A percentile compares a stretch with the other conserved stretches of the same genome.
Evolutionary conservation across 768 basidiomycete species (phyloP).

Genomic region (Paxillus rubicundulus): DNA sequence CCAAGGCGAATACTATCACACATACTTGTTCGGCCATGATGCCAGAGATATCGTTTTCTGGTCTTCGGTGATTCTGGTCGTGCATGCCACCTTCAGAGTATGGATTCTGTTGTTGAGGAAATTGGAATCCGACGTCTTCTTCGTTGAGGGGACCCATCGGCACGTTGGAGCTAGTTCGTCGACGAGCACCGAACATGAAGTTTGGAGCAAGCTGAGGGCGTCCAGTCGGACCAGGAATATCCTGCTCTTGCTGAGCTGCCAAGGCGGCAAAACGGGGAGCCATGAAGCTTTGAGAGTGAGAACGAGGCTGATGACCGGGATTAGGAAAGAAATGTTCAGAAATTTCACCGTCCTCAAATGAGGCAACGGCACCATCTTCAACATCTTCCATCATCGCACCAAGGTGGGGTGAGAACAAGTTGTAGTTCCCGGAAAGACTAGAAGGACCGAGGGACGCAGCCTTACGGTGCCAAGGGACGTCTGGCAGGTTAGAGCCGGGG

Average conservation of each 20-base stretch:
- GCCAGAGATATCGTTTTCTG: constrained; percentile 74
- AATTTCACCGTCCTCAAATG: constrained; percentile 80
- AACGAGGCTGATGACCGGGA: constrained; percentile 60
- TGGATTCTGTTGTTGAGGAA: constrained; percentile 62
- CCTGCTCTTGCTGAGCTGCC: constrained; percentile 67
- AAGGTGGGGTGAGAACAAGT: constrained; percentile 74
- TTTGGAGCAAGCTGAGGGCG: constrained; percentile 88
- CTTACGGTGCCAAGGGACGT: constrained; percentile 75
- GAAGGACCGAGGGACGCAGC: constrained; percentile 69
- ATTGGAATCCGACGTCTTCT: constrained; percentile 79
- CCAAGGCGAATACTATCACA: not conserved
- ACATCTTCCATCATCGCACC: constrained; percentile 83
- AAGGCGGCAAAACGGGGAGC: constrained; percentile 86
- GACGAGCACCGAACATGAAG: constrained; percentile 82
- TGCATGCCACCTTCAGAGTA: constrained; percentile 23
- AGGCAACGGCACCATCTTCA: constrained; percentile 53
- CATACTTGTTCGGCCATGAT: constrained; percentile 95
- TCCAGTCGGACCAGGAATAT: constrained; percentile 66
- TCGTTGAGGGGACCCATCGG: constrained; percentile 73
- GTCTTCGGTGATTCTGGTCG: constrained; percentile 51
- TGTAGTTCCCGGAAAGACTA: constrained; percentile 57
- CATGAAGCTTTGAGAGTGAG: constrained; percentile 81
- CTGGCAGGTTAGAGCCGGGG: constrained; percentile 40
- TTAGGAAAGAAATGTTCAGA: constrained; percentile 52
- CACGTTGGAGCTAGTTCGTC: constrained; percentile 48